Evolutionary conservation across 306 rosid genomes (phyloP).

Genomic region (Acmispon strigosus): DNA sequence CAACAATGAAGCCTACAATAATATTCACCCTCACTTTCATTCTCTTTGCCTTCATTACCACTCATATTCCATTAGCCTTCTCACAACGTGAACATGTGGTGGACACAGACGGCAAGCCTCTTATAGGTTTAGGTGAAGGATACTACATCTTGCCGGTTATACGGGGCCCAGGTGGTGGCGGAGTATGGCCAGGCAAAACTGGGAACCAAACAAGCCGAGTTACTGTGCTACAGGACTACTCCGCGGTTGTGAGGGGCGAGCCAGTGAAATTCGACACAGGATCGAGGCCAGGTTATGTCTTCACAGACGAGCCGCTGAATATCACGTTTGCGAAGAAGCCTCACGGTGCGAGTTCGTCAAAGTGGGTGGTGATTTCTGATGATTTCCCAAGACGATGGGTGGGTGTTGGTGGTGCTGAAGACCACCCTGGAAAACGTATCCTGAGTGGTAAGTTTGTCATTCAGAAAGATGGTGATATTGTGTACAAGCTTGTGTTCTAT

Average conservation of each 20-base stretch:
- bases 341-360: background rate
- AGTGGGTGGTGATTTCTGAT: background rate
- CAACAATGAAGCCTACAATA: background rate
- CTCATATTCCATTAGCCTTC: background rate
- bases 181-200: background rate
- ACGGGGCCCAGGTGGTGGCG: background rate
- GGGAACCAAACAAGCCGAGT: background rate
- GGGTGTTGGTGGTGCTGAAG: background rate
- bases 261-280: background rate
- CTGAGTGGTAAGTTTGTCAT: background rate
- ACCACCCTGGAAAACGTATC: background rate
- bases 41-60: background rate
- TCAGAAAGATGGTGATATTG: background rate
- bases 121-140: too few relatives aligned
- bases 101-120: background rate
- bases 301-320: background rate
- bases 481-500: background rate
- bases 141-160: background rate
- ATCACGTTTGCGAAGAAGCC: background rate
- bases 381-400: background rate
- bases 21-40: background rate
- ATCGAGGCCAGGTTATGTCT: too few relatives aligned
- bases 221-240: background rate
- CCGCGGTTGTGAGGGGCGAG: background rate
- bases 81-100: background rate